Conservation (phyloP, 164 flowering plant genomes). For the Tetracentron sinense region DNA sequence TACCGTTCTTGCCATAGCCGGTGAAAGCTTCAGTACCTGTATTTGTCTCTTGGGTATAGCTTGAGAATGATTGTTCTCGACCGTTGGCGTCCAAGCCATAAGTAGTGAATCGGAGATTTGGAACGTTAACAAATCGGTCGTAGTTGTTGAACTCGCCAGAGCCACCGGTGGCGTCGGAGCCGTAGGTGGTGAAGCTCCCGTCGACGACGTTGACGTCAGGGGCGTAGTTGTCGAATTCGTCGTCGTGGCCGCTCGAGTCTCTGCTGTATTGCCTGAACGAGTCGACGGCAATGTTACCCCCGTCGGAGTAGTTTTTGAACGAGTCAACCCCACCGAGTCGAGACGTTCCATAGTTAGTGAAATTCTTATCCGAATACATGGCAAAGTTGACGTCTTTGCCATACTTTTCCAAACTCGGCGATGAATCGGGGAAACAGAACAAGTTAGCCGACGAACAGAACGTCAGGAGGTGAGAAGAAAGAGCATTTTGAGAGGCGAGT, state of each 20-base stretch:
- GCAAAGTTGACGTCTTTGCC: slow-evolving; percentile 34
- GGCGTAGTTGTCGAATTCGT: slow-evolving; percentile 54
- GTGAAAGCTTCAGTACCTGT: slow-evolving; percentile 49
- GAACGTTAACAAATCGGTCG: slow-evolving; percentile 49
- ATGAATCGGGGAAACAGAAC: slow-evolving; percentile 68
- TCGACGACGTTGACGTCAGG: slow-evolving; percentile 53
- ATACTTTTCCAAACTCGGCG: slow-evolving; percentile 49
- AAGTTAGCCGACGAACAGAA: slow-evolving; percentile 73
- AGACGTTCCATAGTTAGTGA: slow-evolving; percentile 59
- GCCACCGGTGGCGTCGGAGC: slow-evolving; percentile 52
- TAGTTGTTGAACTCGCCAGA: slow-evolving; percentile 61
- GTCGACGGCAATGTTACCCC: slow-evolving; percentile 38
- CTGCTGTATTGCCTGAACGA: slow-evolving; percentile 63
- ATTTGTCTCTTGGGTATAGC: slow-evolving; percentile 53
- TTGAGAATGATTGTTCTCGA: slow-evolving; percentile 41
- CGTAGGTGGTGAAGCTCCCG: slow-evolving; percentile 57
- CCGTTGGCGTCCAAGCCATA: slow-evolving; percentile 49
- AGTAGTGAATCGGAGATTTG: slow-evolving; percentile 48
- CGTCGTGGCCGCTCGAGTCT: slow-evolving; percentile 43
- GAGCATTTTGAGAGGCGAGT: slow-evolving; percentile 47
- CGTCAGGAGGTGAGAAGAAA: slow-evolving; percentile 43
- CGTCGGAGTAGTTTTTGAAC: slow-evolving; percentile 76
- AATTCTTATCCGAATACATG: too few relatives aligned
- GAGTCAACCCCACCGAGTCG: slow-evolving; percentile 47
- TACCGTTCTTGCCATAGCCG: slow-evolving; percentile 60